Evolutionary conservation across 305 asterid genomes (phyloP), one percentile per base, ranked within the genome.

Genomic region (Caryopteris hybrid): DNA sequence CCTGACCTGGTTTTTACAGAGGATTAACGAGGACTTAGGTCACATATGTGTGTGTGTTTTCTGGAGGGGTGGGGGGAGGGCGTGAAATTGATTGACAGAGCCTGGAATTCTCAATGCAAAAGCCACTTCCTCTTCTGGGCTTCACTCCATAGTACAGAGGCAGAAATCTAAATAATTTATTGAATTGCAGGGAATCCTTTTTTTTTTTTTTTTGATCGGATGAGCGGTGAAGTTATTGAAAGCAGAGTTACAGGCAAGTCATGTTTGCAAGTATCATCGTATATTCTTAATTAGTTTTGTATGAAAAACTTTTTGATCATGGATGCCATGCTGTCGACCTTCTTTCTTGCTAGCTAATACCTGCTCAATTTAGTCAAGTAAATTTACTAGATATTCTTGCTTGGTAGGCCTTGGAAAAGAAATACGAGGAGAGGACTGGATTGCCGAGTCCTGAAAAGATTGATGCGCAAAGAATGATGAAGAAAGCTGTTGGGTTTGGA

Each of bases 171-270:
- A 70, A 14, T 27, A 18, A 57, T 16, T 48, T 61, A 22, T 38
- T 57, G 21, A 16, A 54, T 55, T 81, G 88, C 98, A 92, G 99
- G 99, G 97, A 59, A 73, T 87, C 74, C 92, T 93, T 61, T 93
- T 93, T 64, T 93, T 85, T 80, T 83, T 88, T 66, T 85, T 79
- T 83, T 88, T 66, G 99, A 90, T 50, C 84, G 82, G 78, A 93
- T 90, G 95, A 81, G 86, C 18, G 96, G 85, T 29, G 92, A 84
- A 71, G 91, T 88, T 62, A 81, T 93, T 46, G 96, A 93, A 55
- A 82, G 76, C 70, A 59, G 83, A 84, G 39, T 82, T 90, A 71
- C 87, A 85, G 95, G 98, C 86, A 70, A 77, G 86, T 61, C 42
- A 20, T 41, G 99, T 42, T 45, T 54, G 34, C 33, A 52, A 29